These are phyloP conservation scores for Diaporthe aspalathi DNA, from an alignment of 2,329 filamentous ascomycete species.

Conservation along the genomic window DNA sequence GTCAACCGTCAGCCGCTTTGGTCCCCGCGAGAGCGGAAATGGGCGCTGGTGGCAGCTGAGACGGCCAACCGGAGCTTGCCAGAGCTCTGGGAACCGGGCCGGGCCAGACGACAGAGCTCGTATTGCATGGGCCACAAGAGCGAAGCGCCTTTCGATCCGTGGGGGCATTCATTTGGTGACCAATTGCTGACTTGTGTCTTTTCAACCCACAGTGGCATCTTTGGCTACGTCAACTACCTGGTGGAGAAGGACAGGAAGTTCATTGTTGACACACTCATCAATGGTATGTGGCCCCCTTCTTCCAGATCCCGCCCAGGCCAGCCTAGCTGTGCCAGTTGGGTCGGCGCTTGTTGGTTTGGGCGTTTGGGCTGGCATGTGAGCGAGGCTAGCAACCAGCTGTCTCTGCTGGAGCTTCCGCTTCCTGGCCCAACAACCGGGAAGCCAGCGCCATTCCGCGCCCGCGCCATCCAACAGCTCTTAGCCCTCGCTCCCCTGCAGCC, in stretches of 20 bases:
- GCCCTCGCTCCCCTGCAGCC: neutral
- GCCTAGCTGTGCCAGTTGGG: conserved; percentile 21
- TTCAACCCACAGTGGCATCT: conserved; percentile 81
- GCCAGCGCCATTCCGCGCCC: conserved; percentile 10
- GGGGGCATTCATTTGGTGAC: neutral
- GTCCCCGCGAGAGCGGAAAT: neutral
- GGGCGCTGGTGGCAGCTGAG: neutral
- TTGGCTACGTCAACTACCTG: conserved; percentile 99
- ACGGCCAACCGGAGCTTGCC: neutral
- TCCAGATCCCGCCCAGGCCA: conserved; percentile 32
- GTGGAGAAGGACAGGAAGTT: conserved; percentile 98
- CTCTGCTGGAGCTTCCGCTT: conserved; percentile 7
- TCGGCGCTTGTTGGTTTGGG: conserved; percentile 17
- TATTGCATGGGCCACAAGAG: neutral
- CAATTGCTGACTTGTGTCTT: conserved; percentile 45
- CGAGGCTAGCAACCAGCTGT: conserved; percentile 30
- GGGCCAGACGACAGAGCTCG: neutral
- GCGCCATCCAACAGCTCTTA: conserved; percentile 4
- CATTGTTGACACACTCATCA: conserved; percentile 95
- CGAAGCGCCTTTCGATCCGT: neutral
- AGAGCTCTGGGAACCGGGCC: conserved; percentile 38
- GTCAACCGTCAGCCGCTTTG: too few species aligned
- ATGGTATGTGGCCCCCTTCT: conserved; percentile 72
- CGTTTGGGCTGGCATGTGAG: conserved; percentile 22
- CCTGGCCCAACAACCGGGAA: neutral